phyloP scores from a whole-genome alignment of 139 green algal species.

The Ulvella scutata region DNA sequence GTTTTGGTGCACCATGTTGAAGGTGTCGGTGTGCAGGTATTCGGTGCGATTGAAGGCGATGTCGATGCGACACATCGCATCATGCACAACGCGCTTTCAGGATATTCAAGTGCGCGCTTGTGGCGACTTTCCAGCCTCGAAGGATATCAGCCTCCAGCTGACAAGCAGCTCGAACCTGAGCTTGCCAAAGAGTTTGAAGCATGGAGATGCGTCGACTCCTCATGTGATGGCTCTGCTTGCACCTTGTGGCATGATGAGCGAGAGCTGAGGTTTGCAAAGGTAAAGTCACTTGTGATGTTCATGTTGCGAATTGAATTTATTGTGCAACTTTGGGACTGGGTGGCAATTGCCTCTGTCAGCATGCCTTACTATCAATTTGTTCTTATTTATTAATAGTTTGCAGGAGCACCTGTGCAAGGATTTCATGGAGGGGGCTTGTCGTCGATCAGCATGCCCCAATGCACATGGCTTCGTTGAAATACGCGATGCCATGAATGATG shows the following conservation, averaged over 20 bases:
- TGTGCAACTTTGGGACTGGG: neutral
- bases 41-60: neutral
- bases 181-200: neutral
- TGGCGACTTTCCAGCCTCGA: neutral
- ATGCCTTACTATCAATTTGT: neutral
- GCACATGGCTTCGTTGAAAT: neutral
- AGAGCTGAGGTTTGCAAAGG: neutral
- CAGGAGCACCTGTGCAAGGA: neutral
- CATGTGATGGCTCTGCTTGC: neutral
- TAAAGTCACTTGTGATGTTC: neutral
- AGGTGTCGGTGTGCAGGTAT: neutral
- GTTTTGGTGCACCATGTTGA: no score
- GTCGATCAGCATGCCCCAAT: neutral
- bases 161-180: neutral
- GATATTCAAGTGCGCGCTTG: neutral
- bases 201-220: neutral
- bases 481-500: neutral
- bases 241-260: neutral
- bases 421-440: neutral
- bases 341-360: neutral
- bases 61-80: neutral
- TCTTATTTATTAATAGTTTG: neutral
- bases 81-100: neutral
- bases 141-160: neutral
- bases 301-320: neutral